phyloP scores from a whole-genome alignment of 371 early-diverging fungal genomes.

The Catenaria anguillulae region DNA sequence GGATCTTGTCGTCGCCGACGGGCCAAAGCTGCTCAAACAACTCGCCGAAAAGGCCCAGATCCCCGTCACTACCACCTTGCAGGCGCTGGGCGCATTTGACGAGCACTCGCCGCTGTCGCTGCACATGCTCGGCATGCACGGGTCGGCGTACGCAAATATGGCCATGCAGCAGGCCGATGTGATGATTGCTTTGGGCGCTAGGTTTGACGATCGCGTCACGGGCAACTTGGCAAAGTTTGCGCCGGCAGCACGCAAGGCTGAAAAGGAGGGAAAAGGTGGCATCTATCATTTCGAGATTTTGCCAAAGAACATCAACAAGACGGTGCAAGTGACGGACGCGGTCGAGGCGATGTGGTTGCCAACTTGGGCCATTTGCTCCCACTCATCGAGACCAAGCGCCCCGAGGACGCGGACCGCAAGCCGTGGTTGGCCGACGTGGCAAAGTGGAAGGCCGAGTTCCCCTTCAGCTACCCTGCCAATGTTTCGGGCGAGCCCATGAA shows the following conservation, averaged over 20 bases:
- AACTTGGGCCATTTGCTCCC: slow-evolving; percentile 68
- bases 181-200: slow-evolving; percentile 88
- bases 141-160: slow-evolving; percentile 87
- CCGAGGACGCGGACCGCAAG: slow-evolving; percentile 30
- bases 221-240: slow-evolving; percentile 76
- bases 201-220: slow-evolving; percentile 98
- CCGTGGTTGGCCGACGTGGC: slow-evolving; percentile 68
- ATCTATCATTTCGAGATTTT: slow-evolving; percentile 95
- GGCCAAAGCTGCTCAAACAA: slow-evolving; percentile 56
- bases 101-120: slow-evolving; percentile 74
- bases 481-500: slow-evolving; percentile 33
- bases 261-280: slow-evolving; percentile 75
- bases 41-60: slow-evolving; percentile 74
- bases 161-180: slow-evolving; percentile 92
- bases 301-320: slow-evolving; percentile 98
- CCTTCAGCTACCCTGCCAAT: slow-evolving; percentile 45
- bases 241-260: slow-evolving; percentile 79
- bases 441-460: slow-evolving; percentile 79
- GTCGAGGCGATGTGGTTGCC: slow-evolving; percentile 83
- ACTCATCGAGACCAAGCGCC: slow-evolving; percentile 10
- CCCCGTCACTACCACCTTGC: slow-evolving; percentile 89
- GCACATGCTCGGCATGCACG: slow-evolving; percentile 98
- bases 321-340: slow-evolving; percentile 71
- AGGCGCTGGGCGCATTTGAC: slow-evolving; percentile 83
- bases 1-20: slow-evolving; percentile 70